Evolutionary conservation across 164 flowering plant genomes (phyloP).

Genomic region (Litsea cubeba): DNA sequence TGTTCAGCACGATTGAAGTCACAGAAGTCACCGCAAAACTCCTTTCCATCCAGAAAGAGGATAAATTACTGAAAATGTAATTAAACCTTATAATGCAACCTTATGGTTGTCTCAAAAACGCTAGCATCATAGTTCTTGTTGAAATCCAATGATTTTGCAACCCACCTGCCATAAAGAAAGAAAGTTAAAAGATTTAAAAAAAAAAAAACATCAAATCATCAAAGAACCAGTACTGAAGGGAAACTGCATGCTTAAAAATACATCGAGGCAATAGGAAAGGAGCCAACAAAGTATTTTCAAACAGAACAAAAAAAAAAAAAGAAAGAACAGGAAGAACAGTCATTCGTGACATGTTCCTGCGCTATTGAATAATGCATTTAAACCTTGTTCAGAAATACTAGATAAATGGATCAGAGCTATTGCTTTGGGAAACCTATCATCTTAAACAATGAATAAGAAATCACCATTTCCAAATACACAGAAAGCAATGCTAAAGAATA

Average conservation of each 20-base stretch:
- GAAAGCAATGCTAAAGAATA: no score
- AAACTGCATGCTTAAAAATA: slow-evolving; percentile 1
- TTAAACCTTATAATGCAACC: slow-evolving; percentile 90
- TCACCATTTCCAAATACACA: no score
- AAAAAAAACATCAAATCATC: not conserved
- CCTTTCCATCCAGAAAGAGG: slow-evolving; percentile 11
- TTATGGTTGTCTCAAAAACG: slow-evolving; percentile 99
- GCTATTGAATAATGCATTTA: not conserved
- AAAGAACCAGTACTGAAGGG: not conserved
- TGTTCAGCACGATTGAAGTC: not conserved
- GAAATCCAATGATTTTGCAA: slow-evolving; percentile 86
- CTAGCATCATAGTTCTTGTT: slow-evolving; percentile 93
- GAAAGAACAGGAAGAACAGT: not conserved
- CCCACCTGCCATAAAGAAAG: slow-evolving; percentile 66
- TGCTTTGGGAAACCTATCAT: no score
- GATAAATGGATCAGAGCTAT: no score
- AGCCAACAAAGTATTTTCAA: not conserved
- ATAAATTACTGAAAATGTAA: slow-evolving; percentile 15
- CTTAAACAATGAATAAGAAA: no score
- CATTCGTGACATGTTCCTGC: not conserved
- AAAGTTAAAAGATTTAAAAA: slow-evolving; percentile 3
- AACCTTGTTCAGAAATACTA: not conserved
- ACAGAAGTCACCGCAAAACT: slow-evolving; percentile 1
- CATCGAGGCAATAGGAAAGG: not conserved
- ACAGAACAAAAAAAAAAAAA: no score